Percentiles rank a stretch among this genome's conserved stretches.
These are phyloP conservation scores for Cystofilobasidium bisporidii DNA, from an alignment of 768 basidiomycete species.

Conservation along the genomic window DNA sequence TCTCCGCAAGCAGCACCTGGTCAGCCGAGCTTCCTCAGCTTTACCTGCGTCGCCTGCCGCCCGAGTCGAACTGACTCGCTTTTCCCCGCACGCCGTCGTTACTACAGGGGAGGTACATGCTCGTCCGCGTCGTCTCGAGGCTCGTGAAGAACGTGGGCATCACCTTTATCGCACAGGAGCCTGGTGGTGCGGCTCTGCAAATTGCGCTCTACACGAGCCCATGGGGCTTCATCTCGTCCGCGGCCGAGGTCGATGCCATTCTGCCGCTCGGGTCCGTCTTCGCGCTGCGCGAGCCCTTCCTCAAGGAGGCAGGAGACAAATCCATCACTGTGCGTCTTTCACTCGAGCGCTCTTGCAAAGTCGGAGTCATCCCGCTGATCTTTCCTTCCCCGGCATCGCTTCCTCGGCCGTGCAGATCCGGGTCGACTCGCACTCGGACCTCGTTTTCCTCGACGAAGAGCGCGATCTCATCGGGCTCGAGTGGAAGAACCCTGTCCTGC, in stretches of 20 bases:
- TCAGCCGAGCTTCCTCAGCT: neutral
- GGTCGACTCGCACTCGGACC: slow-evolving; percentile 39
- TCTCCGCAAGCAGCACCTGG: neutral
- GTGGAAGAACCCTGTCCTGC: slow-evolving; percentile 11
- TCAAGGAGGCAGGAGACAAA: slow-evolving; percentile 8
- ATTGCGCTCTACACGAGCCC: neutral
- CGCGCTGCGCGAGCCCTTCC: slow-evolving; percentile 39
- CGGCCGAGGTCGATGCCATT: slow-evolving; percentile 32
- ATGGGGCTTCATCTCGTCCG: neutral
- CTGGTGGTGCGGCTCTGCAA: neutral
- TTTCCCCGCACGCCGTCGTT: neutral
- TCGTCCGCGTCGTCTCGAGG: neutral
- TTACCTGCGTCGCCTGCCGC: too few relatives aligned
- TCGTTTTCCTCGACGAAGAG: slow-evolving; percentile 31
- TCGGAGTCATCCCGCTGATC: slow-evolving; percentile 29
- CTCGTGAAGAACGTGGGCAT: neutral
- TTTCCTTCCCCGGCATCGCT: slow-evolving; percentile 19
- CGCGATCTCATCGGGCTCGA: slow-evolving; percentile 19
- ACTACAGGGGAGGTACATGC: neutral
- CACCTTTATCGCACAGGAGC: neutral
- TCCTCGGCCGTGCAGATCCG: slow-evolving; percentile 26
- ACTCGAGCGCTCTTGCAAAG: too few relatives aligned
- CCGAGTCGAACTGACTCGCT: neutral
- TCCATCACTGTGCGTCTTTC: neutral
- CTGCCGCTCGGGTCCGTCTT: slow-evolving; percentile 37